Base-by-base conservation (phyloP, 176 grass and related monocot genomes). In the Triticum timopheevii region DNA sequence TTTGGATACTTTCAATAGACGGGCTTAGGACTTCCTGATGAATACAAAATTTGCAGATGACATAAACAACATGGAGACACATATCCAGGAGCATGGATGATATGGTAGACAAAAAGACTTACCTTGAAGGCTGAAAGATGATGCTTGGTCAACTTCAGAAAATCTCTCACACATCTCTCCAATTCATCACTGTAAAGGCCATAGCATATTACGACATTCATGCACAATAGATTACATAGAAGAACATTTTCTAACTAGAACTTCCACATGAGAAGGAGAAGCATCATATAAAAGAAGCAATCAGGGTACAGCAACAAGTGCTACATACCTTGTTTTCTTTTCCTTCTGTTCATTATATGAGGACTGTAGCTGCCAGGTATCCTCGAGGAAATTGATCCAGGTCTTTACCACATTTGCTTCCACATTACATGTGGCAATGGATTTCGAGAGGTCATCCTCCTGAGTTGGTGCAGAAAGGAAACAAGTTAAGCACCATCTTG, bases 331-430 rank as follows among this genome's bases (percentile, higher is more conserved):
- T 52, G 88, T 93, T 71, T 93, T 78, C 69, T 94, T 95, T 79
- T 98, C 88, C 82, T 94, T 98, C 72, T 92, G 79, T 85, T 96
- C 92, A 80, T 84, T 88, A 61, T 90, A 85, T 40, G 88, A 92
- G 79, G 92, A 91, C 77, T 98, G 94, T 76, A 96, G 83, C 82
- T 94, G 74, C 94, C 94, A 98, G 13, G 97, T 91, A 42, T 91
- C 92, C 86, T 96, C 94, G 6, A 98, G 93, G 69, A 98, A 98
- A 89, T 85, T 82, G 84, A 98, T 93, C 94, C 97, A 98, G 69
- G 87, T 89, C 30, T 92, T 90, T 54, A 98, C 90, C 79, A 95
- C 88, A 79, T 94, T 88, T 73, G 88, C 71, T 91, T 98, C 94
- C 77, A 88, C 86, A 88, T 90, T 96, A 82, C 88, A 92, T 47